Evolutionary conservation across 257 asterid genomes (phyloP).

Genomic region (Solanum clarkiae): DNA sequence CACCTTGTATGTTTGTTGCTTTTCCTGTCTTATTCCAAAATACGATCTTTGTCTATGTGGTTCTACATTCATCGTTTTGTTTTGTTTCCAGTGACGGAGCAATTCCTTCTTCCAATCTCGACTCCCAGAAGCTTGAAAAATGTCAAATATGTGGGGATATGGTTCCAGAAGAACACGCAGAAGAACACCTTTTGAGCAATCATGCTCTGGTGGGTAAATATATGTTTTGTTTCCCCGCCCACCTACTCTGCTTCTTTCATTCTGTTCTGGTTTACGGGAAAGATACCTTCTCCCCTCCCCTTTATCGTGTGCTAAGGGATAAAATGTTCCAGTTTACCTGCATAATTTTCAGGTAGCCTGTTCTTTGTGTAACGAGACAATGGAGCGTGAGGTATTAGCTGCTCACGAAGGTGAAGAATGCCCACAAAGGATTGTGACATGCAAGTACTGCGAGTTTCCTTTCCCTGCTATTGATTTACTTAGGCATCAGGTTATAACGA

Average conservation of each 20-base stretch:
- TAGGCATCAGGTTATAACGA: constrained; percentile 69
- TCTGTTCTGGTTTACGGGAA: neutral
- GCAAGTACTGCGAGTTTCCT: constrained; percentile 88
- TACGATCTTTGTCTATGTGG: neutral
- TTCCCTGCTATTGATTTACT: constrained; percentile 82
- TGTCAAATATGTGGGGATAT: constrained; percentile 90
- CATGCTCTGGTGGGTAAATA: constrained; percentile 71
- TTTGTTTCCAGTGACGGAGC: constrained; percentile 62
- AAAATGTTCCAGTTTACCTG: neutral
- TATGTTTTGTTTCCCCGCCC: neutral
- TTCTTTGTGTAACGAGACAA: constrained; percentile 80
- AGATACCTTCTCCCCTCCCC: neutral
- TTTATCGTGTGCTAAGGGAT: neutral
- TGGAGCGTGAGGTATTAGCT: constrained; percentile 69
- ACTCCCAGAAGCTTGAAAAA: constrained; percentile 86
- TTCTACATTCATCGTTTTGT: neutral
- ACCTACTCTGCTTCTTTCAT: neutral
- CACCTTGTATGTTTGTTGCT: neutral
- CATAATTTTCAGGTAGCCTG: constrained; percentile 73
- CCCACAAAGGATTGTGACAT: constrained; percentile 78
- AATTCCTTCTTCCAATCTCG: constrained; percentile 62
- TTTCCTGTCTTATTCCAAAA: neutral
- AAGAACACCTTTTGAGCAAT: constrained; percentile 81
- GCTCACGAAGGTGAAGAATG: constrained; percentile 86
- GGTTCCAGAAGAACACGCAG: constrained; percentile 60